Base-by-base conservation (phyloP, 2,329 filamentous ascomycete genomes). In the Coniochaeta pulveracea region DNA sequence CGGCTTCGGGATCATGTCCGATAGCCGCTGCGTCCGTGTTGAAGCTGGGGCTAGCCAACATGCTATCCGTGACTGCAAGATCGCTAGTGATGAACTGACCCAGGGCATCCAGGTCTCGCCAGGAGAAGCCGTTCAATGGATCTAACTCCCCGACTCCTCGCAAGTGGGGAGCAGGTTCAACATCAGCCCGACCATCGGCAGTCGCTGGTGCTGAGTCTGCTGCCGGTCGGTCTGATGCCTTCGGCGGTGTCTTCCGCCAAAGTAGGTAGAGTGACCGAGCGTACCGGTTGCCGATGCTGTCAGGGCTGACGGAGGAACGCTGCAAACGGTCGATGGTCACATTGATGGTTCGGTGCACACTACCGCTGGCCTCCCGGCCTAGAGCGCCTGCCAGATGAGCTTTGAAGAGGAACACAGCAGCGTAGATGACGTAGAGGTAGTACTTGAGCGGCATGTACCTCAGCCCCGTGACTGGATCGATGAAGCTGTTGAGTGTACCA, bases 381-480 rank as follows among this genome's bases (percentile, higher is more conserved):
- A 78, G 66, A 19, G 74, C 71, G 5, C 72, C 72, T 10, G 74
- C 74, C 2, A 69, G 66, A 23, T 70, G 63, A 6, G 69, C 69
- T 55, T 80, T 79, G 57, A 77, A 79, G 5, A 79, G 49, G 40
- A 79, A 79, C 3, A 77, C 72, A 2, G 74, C 73, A 1, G 70
- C 71, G 47, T 79, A 78, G 16, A 78, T 77, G 3, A 60, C 64
- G 38, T 65, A 79, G 19, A 80, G 55, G 40, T 76, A 79, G 44
- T 72, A 79, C 19, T 72, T 61, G 7, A 77, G 55, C 2, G 75
- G 75, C 72, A 80, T 76, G 39, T 72, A 78, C 38, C 72, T 67
- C 11, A 79, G 57, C 27, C 70, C 66, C 11, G 63, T 65, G 33
- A 68, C 62, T 0, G 74, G 71, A 35, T 77, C 67, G 19, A 77